Evolutionary conservation across 148 eudicot species (phyloP).

Genomic region (Gaultheria prostrata): DNA sequence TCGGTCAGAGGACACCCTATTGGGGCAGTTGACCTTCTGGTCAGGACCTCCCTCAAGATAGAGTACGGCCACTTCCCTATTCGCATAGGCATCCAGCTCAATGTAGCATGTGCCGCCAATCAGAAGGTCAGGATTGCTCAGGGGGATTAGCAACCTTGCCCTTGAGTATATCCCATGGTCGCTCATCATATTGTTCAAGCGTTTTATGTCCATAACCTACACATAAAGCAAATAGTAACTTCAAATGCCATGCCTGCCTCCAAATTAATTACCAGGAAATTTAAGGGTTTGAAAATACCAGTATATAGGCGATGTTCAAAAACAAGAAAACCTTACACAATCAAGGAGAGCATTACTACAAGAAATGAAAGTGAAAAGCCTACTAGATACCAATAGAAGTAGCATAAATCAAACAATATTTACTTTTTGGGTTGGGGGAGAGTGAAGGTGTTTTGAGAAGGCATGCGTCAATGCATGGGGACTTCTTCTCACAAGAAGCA

Average conservation of each 20-base stretch:
- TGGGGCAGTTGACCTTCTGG: conserved; percentile 23
- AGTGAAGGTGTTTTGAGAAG: not conserved
- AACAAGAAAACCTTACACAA: not conserved
- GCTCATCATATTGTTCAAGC: conserved; percentile 98
- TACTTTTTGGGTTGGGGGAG: no score
- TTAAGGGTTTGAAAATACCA: not conserved
- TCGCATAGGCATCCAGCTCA: conserved; percentile 72
- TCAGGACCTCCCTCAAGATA: conserved; percentile 72
- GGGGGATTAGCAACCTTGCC: conserved; percentile 78
- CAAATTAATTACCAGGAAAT: not conserved
- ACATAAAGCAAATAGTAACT: conserved; percentile 13
- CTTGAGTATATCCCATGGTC: conserved; percentile 97
- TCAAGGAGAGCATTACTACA: not conserved
- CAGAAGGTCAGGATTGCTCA: conserved; percentile 61
- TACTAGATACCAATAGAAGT: conserved; percentile 1
- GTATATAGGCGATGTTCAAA: not conserved
- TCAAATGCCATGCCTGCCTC: not conserved
- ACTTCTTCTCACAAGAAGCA: no score
- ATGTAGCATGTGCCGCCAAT: conserved; percentile 77
- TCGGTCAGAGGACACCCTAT: conserved; percentile 42
- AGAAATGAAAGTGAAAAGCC: not conserved
- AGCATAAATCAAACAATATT: not conserved
- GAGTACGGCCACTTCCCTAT: conserved; percentile 89
- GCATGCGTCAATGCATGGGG: not conserved
- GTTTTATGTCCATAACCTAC: conserved; percentile 85